Conservation (phyloP, 441 rosid genomes). For the Populus hybrid region DNA sequence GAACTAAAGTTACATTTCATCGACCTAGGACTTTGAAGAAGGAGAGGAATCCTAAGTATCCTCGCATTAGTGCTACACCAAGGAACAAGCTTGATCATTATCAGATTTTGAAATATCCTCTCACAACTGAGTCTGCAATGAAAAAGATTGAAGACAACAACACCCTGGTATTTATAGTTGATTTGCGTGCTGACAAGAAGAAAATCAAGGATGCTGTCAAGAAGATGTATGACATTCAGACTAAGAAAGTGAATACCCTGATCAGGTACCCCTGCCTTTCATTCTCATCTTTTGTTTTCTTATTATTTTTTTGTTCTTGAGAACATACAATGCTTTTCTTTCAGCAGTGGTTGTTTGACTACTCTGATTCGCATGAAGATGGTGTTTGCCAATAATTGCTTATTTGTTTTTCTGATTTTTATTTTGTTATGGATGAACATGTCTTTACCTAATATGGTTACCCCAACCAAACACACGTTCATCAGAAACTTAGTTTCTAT, state of each 20-base stretch:
- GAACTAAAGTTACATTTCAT: slow-evolving; percentile 87
- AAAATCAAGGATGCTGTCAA: slow-evolving; percentile 89
- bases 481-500: background rate
- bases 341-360: background rate
- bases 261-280: slow-evolving; percentile 52
- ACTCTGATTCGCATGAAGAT: background rate
- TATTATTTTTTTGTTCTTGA: background rate
- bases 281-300: background rate
- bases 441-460: background rate
- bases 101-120: slow-evolving; percentile 73
- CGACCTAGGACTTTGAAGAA: slow-evolving; percentile 78
- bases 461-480: background rate
- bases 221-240: slow-evolving; percentile 93
- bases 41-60: slow-evolving; percentile 65
- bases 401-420: background rate
- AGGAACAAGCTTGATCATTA: slow-evolving; percentile 83
- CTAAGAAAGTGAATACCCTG: slow-evolving; percentile 94
- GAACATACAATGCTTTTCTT: background rate
- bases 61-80: slow-evolving; percentile 67
- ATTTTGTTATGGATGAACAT: background rate
- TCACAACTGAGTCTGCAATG: slow-evolving; percentile 86
- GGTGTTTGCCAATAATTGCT: background rate
- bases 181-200: slow-evolving; percentile 89
- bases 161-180: slow-evolving; percentile 92
- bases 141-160: slow-evolving; percentile 94